Evolutionary conservation across 352 stramenopile genomes (phyloP).

Genomic region (Plasmopara muralis): DNA sequence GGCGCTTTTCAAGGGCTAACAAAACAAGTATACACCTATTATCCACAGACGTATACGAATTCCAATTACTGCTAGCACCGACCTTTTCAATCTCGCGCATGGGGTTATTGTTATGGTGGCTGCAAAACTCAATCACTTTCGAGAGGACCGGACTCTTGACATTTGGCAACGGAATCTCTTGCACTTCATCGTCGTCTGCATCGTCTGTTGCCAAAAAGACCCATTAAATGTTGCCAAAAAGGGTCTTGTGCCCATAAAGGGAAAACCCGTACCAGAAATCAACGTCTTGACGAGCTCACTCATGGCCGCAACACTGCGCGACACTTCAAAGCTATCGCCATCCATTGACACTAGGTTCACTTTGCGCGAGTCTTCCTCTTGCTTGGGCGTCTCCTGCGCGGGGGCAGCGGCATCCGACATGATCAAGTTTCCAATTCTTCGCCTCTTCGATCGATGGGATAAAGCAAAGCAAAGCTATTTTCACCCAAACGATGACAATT

Average conservation of each 20-base stretch:
- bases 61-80: background rate
- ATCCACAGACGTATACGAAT: background rate
- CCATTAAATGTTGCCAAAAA: background rate
- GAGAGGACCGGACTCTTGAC: conserved; percentile 95
- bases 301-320: conserved; percentile 92
- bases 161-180: conserved; percentile 97
- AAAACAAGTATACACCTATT: conserved; percentile 4
- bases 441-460: conserved; percentile 11
- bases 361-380: conserved; percentile 76
- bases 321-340: conserved; percentile 94
- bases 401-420: conserved; percentile 55
- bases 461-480: background rate
- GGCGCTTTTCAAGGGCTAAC: conserved; percentile 92
- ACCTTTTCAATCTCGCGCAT: conserved; percentile 99
- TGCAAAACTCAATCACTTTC: conserved; percentile 97
- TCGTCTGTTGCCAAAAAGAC: conserved; percentile 57
- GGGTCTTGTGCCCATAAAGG: no score
- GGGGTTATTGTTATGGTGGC: conserved; percentile 92
- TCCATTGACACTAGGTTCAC: conserved; percentile 91
- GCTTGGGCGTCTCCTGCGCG: conserved; percentile 36
- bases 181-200: conserved; percentile 90
- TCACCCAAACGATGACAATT: background rate
- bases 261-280: conserved; percentile 91
- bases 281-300: conserved; percentile 97
- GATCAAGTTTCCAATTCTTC: conserved; percentile 8